These are phyloP conservation scores for Eucalyptus sp. DNA, from an alignment of 345 rosid genomes.

Conservation along the genomic window DNA sequence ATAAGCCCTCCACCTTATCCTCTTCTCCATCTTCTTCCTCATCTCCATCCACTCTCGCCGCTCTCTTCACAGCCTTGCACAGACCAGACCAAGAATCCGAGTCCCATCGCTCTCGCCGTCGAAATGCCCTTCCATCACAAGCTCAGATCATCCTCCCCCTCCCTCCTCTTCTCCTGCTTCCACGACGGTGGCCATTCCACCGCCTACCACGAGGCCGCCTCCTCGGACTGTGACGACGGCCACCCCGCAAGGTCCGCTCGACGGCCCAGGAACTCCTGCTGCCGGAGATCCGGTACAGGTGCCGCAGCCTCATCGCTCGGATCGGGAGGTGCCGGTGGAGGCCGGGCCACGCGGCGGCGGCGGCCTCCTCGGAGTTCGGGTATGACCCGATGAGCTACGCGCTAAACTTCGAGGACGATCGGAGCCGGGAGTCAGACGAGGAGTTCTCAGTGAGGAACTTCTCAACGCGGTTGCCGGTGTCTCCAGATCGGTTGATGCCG, in stretches of 20 bases:
- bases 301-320: background rate
- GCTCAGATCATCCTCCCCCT: background rate
- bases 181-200: background rate
- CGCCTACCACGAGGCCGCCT: background rate
- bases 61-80: background rate
- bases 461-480: too few relatives aligned
- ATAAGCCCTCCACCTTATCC: too few relatives aligned
- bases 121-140: background rate
- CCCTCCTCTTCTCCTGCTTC: background rate
- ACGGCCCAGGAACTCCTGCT: background rate
- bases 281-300: background rate
- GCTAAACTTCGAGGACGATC: slow-evolving; percentile 61
- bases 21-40: too few relatives aligned
- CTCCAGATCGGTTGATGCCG: too few relatives aligned
- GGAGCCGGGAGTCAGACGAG: background rate
- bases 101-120: background rate
- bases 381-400: slow-evolving; percentile 67
- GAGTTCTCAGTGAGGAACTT: background rate
- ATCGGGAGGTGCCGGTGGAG: background rate
- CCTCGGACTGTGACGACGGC: background rate
- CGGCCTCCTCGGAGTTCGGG: slow-evolving; percentile 21
- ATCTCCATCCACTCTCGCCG: too few relatives aligned
- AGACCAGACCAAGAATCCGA: background rate
- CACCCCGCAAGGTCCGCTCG: background rate
- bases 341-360: background rate